These are phyloP conservation scores for Cyberlindnera xylosilytica DNA, from an alignment of 805 yeast genomes.

Conservation along the genomic window DNA sequence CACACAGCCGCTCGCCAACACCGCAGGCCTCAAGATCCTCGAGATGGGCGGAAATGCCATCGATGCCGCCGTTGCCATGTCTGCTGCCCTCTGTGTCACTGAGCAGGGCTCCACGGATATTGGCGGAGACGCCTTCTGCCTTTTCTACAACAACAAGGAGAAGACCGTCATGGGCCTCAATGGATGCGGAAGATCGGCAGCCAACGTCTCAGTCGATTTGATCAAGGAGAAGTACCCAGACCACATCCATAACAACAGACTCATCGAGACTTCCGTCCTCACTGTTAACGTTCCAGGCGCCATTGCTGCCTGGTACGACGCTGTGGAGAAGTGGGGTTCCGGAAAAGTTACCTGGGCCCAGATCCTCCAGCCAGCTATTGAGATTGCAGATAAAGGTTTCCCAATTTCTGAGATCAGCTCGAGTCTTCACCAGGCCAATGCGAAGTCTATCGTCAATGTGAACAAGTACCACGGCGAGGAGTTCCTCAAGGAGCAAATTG, in stretches of 20 bases:
- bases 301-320: slow-evolving; percentile 76
- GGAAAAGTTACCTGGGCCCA: slow-evolving; percentile 59
- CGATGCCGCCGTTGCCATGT: slow-evolving; percentile 60
- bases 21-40: slow-evolving; percentile 66
- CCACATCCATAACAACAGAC: slow-evolving; percentile 45
- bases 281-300: slow-evolving; percentile 77
- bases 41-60: slow-evolving; percentile 72
- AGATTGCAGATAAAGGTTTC: slow-evolving; percentile 65
- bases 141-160: slow-evolving; percentile 49
- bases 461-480: slow-evolving; percentile 29
- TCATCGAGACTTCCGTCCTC: slow-evolving; percentile 51
- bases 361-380: slow-evolving; percentile 61
- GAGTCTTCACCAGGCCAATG: slow-evolving; percentile 43
- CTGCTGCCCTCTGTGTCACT: slow-evolving; percentile 51
- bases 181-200: slow-evolving; percentile 73
- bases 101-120: slow-evolving; percentile 64
- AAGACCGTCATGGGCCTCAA: slow-evolving; percentile 62
- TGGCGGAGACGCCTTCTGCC: slow-evolving; percentile 66
- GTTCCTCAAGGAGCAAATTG: slow-evolving; percentile 29
- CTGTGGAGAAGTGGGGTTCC: slow-evolving; percentile 68
- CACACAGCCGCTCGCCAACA: slow-evolving; percentile 72
- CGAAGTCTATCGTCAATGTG: slow-evolving; percentile 35
- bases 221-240: slow-evolving; percentile 38
- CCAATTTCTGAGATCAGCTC: slow-evolving; percentile 62
- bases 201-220: slow-evolving; percentile 43